Evolutionary conservation across 331 rosid genomes (phyloP).

Genomic region (Spiraea crenata): DNA sequence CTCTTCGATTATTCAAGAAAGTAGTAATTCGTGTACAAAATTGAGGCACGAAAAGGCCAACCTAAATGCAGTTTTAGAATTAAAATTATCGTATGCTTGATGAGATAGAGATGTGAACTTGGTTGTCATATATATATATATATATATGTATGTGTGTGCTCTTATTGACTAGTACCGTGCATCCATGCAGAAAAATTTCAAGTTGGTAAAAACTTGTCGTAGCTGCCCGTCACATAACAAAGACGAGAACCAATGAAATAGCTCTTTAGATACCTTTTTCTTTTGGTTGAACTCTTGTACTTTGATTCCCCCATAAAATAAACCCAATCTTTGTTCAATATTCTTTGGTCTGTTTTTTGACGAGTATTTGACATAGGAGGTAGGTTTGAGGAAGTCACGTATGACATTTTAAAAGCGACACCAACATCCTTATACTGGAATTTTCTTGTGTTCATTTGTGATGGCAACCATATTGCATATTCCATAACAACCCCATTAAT

Average conservation of each 20-base stretch:
- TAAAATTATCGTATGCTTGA: neutral
- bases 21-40: too few relatives aligned
- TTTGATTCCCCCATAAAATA: neutral
- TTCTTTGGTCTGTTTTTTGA: too few relatives aligned
- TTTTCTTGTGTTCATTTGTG: neutral
- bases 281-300: too few relatives aligned
- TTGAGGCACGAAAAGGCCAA: neutral
- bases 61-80: neutral
- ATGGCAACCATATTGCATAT: neutral
- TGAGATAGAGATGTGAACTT: neutral
- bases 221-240: conserved; percentile 1
- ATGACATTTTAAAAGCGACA: neutral
- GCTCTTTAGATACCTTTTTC: too few relatives aligned
- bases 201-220: neutral
- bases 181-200: neutral
- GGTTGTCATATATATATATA: neutral
- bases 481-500: neutral
- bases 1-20: too few relatives aligned
- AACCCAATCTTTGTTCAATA: neutral
- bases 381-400: too few relatives aligned
- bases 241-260: neutral
- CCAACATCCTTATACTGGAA: neutral
- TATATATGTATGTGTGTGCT: too few relatives aligned
- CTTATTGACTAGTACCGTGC: neutral
- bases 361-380: too few relatives aligned